Conservation (phyloP, 306 rosid species). For the Corylus avellana region DNA sequence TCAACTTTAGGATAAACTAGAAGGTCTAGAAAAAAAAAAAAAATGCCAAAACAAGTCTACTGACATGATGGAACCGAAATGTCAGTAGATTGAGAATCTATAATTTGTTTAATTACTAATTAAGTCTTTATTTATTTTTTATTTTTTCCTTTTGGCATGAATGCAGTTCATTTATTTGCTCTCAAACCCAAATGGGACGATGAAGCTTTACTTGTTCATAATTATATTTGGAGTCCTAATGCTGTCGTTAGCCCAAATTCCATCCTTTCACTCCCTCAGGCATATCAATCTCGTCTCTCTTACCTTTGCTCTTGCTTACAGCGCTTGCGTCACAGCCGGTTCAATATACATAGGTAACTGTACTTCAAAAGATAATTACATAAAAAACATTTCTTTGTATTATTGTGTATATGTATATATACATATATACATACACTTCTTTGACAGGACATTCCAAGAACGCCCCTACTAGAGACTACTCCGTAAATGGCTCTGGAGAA, state of each 20-base stretch:
- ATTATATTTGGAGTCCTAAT: slow-evolving; percentile 52
- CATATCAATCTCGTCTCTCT: slow-evolving; percentile 72
- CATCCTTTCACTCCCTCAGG: slow-evolving; percentile 85
- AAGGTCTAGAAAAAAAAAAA: too few relatives aligned
- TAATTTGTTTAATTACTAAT: too few relatives aligned
- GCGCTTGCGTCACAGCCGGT: slow-evolving; percentile 54
- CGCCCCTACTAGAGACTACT: slow-evolving; percentile 50
- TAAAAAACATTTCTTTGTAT: background rate
- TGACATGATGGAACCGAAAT: too few relatives aligned
- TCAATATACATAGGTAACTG: slow-evolving; percentile 59
- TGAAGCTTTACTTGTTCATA: slow-evolving; percentile 68
- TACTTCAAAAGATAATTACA: background rate
- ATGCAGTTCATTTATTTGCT: slow-evolving; percentile 65
- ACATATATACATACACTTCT: background rate
- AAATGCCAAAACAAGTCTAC: too few relatives aligned
- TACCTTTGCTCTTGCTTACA: slow-evolving; percentile 49
- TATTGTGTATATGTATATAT: background rate
- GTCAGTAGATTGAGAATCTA: too few relatives aligned
- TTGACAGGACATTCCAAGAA: slow-evolving; percentile 58
- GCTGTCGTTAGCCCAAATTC: slow-evolving; percentile 69
- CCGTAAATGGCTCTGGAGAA: slow-evolving; percentile 39
- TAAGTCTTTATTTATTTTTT: too few relatives aligned
- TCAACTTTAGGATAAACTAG: too few relatives aligned
- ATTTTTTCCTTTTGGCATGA: background rate
- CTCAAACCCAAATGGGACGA: slow-evolving; percentile 55